Percentiles rank a stretch among this genome's conserved stretches.
Conservation (phyloP, 305 asterid species). For the Solanum aculeatissimum region DNA sequence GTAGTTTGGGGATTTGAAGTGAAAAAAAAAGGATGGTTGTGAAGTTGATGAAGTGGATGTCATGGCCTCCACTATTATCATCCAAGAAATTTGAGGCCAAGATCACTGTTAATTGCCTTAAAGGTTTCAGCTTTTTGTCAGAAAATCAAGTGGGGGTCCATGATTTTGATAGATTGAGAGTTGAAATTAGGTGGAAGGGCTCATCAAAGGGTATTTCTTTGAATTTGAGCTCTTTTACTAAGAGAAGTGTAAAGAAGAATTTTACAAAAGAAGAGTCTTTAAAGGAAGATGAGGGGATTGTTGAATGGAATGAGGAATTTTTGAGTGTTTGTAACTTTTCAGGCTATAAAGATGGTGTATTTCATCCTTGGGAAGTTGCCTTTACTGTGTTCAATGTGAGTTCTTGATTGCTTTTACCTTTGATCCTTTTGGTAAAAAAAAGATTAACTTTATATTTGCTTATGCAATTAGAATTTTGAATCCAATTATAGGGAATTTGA, state of each 20-base stretch:
- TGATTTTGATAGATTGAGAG: constrained; percentile 17
- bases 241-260: constrained; percentile 42
- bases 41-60: constrained; percentile 75
- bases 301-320: constrained; percentile 5
- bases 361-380: constrained; percentile 57
- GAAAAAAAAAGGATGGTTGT: constrained; percentile 35
- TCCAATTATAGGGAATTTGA: not conserved
- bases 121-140: constrained; percentile 13
- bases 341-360: constrained; percentile 22
- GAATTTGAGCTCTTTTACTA: constrained; percentile 18
- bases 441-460: not conserved
- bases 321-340: not conserved
- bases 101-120: constrained; percentile 27
- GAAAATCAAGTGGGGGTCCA: constrained; percentile 3
- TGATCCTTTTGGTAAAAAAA: not conserved
- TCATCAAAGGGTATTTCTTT: constrained; percentile 32
- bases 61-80: constrained; percentile 42
- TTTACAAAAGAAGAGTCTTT: constrained; percentile 39
- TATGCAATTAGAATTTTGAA: not conserved
- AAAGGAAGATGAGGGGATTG: not conserved
- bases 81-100: constrained; percentile 49
- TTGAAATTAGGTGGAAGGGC: constrained; percentile 67
- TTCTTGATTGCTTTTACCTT: not conserved
- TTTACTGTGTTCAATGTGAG: constrained; percentile 54
- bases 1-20: not conserved